These are phyloP conservation scores for Trichosanthes truncata DNA, from an alignment of 306 rosid genomes.

Conservation along the genomic window DNA sequence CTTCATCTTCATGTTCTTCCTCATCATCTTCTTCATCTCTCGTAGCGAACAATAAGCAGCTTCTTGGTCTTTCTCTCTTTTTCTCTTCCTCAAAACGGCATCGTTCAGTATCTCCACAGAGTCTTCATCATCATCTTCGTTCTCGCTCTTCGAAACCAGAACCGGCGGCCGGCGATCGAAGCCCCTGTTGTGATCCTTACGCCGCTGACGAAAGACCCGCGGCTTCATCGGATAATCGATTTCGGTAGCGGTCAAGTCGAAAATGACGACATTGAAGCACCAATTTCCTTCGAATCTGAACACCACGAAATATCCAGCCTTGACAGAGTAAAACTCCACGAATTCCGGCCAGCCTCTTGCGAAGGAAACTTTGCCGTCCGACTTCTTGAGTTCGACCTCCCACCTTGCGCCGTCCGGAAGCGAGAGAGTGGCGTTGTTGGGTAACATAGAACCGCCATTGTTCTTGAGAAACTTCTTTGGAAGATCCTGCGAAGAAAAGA, in stretches of 20 bases:
- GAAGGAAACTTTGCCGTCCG: constrained; percentile 51
- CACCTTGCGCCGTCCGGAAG: constrained; percentile 68
- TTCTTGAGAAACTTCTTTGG: constrained; percentile 62
- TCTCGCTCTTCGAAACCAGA: constrained; percentile 21
- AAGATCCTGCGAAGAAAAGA: constrained; percentile 34
- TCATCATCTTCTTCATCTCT: background rate
- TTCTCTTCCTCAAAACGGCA: background rate
- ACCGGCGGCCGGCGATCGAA: constrained; percentile 20
- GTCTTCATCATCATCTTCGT: constrained; percentile 54
- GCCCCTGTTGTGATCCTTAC: background rate
- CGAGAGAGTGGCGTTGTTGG: constrained; percentile 33
- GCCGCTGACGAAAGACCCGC: background rate
- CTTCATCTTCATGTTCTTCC: background rate
- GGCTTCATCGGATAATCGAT: constrained; percentile 30
- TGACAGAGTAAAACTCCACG: constrained; percentile 45
- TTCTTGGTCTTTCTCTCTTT: background rate
- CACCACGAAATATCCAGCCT: constrained; percentile 52
- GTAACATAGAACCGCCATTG: constrained; percentile 39
- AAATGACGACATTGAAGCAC: constrained; percentile 49
- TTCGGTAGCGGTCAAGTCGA: constrained; percentile 55
- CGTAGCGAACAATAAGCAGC: background rate
- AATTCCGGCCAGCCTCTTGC: constrained; percentile 72
- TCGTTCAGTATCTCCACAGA: background rate
- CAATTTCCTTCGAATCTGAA: constrained; percentile 73
- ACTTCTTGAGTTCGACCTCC: constrained; percentile 53